A percentile compares a stretch with the other conserved stretches of the same genome.
phyloP scores from a whole-genome alignment of 2,329 filamentous ascomycete species.

The Teratosphaeria destructans region DNA sequence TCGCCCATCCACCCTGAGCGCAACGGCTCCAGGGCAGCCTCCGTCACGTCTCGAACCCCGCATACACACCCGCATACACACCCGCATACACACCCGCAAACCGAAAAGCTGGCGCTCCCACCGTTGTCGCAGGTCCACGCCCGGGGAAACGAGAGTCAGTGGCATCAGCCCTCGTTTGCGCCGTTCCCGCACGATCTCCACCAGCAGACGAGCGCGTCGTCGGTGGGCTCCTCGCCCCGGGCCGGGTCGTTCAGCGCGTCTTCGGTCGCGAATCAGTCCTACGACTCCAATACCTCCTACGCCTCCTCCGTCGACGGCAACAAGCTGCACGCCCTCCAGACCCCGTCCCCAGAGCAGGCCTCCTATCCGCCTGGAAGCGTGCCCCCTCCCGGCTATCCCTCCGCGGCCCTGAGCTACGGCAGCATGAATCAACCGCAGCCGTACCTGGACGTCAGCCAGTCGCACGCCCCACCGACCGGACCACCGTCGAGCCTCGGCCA shows the following conservation, averaged over 20 bases:
- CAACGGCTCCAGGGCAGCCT: neutral
- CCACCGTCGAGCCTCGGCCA: slow-evolving; percentile 63
- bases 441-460: slow-evolving; percentile 58
- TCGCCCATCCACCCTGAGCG: neutral
- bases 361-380: slow-evolving; percentile 23
- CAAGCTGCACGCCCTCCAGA: slow-evolving; percentile 46
- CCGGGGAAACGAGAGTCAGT: slow-evolving; percentile 63
- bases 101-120: slow-evolving; percentile 91
- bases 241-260: slow-evolving; percentile 60
- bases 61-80: neutral
- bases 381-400: slow-evolving; percentile 2
- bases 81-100: slow-evolving; percentile 21
- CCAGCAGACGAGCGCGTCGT: slow-evolving; percentile 46
- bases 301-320: slow-evolving; percentile 43
- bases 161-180: slow-evolving; percentile 55
- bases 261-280: slow-evolving; percentile 33
- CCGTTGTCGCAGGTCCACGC: slow-evolving; percentile 74
- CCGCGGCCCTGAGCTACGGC: slow-evolving; percentile 25
- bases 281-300: slow-evolving; percentile 46
- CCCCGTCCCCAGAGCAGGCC: slow-evolving; percentile 60
- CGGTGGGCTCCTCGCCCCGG: slow-evolving; percentile 64
- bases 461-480: slow-evolving; percentile 54
- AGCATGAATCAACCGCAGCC: slow-evolving; percentile 73
- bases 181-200: slow-evolving; percentile 38
- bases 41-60: neutral